Percentiles rank a stretch among this genome's conserved stretches.
phyloP scores from a whole-genome alignment of 1,284 basidiomycete genomes.

The Microbotryum saponariae region DNA sequence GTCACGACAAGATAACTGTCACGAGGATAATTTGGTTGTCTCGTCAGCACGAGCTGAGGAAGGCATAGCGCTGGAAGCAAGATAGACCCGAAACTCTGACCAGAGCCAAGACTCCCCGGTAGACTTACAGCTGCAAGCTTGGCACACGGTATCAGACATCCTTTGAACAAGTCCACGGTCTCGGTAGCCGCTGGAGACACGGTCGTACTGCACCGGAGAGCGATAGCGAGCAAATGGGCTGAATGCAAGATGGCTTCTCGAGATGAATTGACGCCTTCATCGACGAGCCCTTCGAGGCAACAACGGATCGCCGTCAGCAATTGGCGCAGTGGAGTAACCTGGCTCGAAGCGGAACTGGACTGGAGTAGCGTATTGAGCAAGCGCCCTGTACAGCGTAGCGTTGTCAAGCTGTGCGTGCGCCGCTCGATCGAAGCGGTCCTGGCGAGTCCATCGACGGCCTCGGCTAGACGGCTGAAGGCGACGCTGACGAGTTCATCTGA shows the following conservation, averaged over 20 bases:
- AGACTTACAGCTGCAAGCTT: conserved; percentile 13
- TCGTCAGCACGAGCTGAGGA: not conserved
- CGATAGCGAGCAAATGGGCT: conserved; percentile 14
- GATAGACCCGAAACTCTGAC: too few species aligned
- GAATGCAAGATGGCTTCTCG: conserved; percentile 3
- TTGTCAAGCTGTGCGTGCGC: conserved; percentile 5
- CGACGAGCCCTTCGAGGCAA: not conserved
- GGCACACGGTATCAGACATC: conserved; percentile 10
- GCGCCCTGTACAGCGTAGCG: conserved; percentile 18
- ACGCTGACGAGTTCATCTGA: conserved; percentile 34
- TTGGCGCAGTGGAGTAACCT: conserved; percentile 2
- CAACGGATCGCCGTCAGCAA: conserved; percentile 16
- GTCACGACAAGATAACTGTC: conserved; percentile 5
- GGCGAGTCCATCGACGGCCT: conserved; percentile 5
- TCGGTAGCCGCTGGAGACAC: not conserved
- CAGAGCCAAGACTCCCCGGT: too few species aligned
- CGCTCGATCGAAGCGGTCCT: not conserved
- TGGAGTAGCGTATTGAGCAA: conserved; percentile 28
- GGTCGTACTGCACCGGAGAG: conserved; percentile 11
- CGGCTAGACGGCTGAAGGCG: conserved; percentile 23
- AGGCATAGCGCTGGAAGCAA: too few species aligned
- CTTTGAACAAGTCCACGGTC: conserved; percentile 15
- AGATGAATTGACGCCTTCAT: not conserved
- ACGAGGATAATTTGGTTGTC: not conserved
- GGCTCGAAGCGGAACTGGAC: conserved; percentile 1